Evolutionary conservation across 768 basidiomycete species (phyloP).

Genomic region (Tylopilus subfusipes): DNA sequence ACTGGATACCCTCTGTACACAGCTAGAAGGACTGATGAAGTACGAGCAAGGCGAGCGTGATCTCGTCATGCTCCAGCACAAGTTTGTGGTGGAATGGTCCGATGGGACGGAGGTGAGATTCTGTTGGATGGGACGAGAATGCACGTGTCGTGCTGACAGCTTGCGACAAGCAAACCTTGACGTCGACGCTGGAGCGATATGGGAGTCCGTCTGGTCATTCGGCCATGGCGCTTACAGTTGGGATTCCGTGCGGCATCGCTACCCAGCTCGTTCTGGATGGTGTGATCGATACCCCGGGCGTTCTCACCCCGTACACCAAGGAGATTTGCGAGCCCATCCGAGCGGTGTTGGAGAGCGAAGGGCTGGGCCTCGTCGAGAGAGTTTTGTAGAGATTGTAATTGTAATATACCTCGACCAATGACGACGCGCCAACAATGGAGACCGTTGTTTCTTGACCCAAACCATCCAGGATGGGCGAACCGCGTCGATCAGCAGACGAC

Average conservation of each 20-base stretch:
- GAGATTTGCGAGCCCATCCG: slow-evolving; percentile 78
- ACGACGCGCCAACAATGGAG: no score
- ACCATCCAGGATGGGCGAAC: slow-evolving; percentile 17
- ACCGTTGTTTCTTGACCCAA: neutral
- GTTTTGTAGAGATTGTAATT: slow-evolving; percentile 43
- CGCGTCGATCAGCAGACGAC: slow-evolving; percentile 47
- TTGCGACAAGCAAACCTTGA: slow-evolving; percentile 64
- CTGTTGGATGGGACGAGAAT: neutral
- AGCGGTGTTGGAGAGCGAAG: slow-evolving; percentile 65
- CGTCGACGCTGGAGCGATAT: slow-evolving; percentile 88
- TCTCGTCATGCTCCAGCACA: slow-evolving; percentile 97
- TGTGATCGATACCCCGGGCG: slow-evolving; percentile 69
- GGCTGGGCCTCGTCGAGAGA: slow-evolving; percentile 68
- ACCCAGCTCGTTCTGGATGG: slow-evolving; percentile 90
- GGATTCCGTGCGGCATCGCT: slow-evolving; percentile 92
- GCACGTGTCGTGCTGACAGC: slow-evolving; percentile 1
- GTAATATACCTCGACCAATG: neutral
- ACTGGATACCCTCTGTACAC: slow-evolving; percentile 90
- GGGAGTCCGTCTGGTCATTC: slow-evolving; percentile 75
- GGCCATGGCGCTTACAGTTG: slow-evolving; percentile 93
- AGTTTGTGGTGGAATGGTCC: slow-evolving; percentile 86
- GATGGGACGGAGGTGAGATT: slow-evolving; percentile 64
- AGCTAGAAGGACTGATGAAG: slow-evolving; percentile 86
- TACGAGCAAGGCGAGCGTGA: slow-evolving; percentile 90
- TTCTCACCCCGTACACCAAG: slow-evolving; percentile 83